Base-by-base conservation (phyloP, 2,329 filamentous ascomycete species). In the Aspergillus caelatus region DNA sequence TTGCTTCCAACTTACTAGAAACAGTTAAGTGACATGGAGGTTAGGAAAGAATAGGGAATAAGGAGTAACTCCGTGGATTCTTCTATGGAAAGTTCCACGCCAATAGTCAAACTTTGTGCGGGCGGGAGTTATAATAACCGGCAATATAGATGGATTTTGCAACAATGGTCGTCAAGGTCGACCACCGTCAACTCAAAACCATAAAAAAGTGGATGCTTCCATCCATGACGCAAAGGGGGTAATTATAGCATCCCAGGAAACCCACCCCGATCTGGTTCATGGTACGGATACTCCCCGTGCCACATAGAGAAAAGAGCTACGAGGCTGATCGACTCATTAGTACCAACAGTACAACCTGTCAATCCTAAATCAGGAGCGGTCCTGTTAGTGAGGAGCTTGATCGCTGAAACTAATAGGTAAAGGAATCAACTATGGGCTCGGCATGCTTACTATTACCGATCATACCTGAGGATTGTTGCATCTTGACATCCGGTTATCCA, bases 51-150 rank as follows among this genome's bases (percentile, higher is more conserved):
- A 26, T 26, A 26, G 23, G 23, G 23, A 32, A 32, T 11, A 2
- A 5, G 46, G 23, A n/a, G 26, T 14, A 46, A 14, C 23, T 11
- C 23, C 23, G 57, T 46, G 46, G 54, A 50, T 28, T 16, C 19
- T 53, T 43, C 57, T n/a, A 34, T 53, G 46, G 57, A 59, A 59
- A 39, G 26, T 59, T 53, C 46, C 19, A 59, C 57, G n/a, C 45
- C 34, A 34, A 53, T 32, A 32, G 19, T 23, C 46, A 53, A 54
- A 60, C 52, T 39, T 39, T 55, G 34, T 26, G 30, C 14, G 34
- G 34, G 14, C 30, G 30, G 19, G 4, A 50, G 16, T 16, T 23
- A 21, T 34, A 34, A 36, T 54, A 6, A 11, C 52, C 52, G 52
- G 52, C 19, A 5, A 11, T 54, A 21, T 54, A 21, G 30, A 30